Conservation (phyloP, 352 stramenopile species). For the Phytophthora podocarpi region DNA sequence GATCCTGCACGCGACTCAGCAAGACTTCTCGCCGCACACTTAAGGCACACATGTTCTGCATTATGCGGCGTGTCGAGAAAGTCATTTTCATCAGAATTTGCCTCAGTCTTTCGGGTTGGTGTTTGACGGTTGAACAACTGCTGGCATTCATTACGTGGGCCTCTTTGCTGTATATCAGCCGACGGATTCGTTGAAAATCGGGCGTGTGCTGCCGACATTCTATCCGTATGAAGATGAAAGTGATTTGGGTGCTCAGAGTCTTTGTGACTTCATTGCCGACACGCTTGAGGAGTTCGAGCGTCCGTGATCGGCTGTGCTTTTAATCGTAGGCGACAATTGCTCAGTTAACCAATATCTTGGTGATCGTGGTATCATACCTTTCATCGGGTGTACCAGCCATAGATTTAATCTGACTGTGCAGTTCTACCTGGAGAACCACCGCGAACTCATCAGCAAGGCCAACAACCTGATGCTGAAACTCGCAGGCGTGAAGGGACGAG, state of each 20-base stretch:
- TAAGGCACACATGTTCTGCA: no score
- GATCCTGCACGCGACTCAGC: no score
- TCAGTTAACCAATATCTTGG: not conserved
- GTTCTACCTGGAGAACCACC: not conserved
- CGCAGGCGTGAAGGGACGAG: not conserved
- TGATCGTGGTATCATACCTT: not conserved
- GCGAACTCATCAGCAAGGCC: not conserved
- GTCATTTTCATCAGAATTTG: not conserved
- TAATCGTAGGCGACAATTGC: not conserved
- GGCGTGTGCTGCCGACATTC: not conserved
- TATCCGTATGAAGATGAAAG: no score
- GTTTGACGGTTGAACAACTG: not conserved
- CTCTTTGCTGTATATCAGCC: not conserved
- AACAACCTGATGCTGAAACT: slow-evolving; percentile 1
- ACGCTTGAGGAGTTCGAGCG: not conserved
- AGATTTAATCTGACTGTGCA: not conserved
- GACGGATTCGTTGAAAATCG: not conserved
- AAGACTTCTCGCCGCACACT: not conserved
- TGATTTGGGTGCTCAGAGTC: no score
- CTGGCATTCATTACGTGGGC: not conserved
- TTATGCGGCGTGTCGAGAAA: no score
- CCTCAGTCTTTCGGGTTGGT: not conserved
- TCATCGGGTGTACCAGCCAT: no score
- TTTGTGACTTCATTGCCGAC: no score
- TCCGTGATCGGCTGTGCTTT: not conserved